Evolutionary conservation across 805 yeast genomes (phyloP).

Genomic region (Phaffomyces opuntiae): DNA sequence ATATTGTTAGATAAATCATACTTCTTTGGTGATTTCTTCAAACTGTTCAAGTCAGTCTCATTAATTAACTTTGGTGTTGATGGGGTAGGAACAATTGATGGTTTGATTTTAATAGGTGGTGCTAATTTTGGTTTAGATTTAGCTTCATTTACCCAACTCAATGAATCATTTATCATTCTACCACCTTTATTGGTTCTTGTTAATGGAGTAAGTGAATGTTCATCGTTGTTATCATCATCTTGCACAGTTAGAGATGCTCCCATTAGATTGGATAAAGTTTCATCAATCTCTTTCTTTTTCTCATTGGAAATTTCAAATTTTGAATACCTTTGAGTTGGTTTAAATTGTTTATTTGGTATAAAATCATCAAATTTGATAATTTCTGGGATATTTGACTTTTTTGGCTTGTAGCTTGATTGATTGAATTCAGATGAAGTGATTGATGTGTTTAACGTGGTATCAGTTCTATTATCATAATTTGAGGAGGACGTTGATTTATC

Average conservation of each 20-base stretch:
- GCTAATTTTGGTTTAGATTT: not conserved
- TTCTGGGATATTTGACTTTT: conserved; percentile 13
- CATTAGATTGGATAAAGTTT: conserved; percentile 10
- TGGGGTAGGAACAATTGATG: not conserved
- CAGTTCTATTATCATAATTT: not conserved
- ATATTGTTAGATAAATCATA: too few species aligned
- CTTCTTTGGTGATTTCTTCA: too few species aligned
- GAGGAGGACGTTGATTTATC: conserved; percentile 29
- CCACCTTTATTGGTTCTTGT: conserved; percentile 10
- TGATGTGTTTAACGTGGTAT: too few species aligned
- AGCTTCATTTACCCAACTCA: conserved; percentile 4
- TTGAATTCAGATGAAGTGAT: too few species aligned
- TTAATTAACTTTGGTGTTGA: too few species aligned
- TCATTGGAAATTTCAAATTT: conserved; percentile 18
- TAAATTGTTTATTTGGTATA: not conserved
- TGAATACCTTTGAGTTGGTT: conserved; percentile 9
- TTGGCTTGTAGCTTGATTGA: not conserved
- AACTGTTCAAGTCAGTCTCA: too few species aligned
- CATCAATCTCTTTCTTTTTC: conserved; percentile 15
- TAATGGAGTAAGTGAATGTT: not conserved
- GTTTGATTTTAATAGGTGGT: not conserved
- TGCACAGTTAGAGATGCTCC: conserved; percentile 2
- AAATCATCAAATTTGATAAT: conserved; percentile 22
- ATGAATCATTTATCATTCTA: conserved; percentile 2
- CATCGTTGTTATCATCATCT: not conserved